Evolutionary conservation across 257 asterid species (phyloP).

Genomic region (Rhazya stricta): DNA sequence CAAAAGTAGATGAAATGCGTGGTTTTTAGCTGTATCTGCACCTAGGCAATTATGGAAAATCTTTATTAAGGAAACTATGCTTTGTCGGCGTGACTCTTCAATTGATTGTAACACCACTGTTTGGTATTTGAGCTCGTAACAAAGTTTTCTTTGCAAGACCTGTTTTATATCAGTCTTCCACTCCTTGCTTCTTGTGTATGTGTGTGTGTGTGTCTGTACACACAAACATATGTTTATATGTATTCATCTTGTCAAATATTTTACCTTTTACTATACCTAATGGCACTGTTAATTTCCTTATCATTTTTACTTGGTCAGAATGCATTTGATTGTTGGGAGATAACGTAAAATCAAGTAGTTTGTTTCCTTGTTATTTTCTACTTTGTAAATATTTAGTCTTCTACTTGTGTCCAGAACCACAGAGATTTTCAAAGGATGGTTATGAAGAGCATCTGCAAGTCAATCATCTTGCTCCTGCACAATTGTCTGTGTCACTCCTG

Average conservation of each 20-base stretch:
- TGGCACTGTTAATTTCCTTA: neutral
- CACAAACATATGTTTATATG: neutral
- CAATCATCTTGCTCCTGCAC: constrained; percentile 97
- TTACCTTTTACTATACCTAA: neutral
- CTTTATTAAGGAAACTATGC: neutral
- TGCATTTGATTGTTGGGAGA: neutral
- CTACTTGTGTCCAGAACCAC: constrained; percentile 61
- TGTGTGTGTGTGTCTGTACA: neutral
- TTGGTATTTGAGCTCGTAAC: neutral
- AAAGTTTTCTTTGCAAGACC: neutral
- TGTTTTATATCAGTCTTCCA: neutral
- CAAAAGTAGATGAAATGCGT: neutral
- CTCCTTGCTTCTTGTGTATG: neutral
- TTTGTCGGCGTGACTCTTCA: neutral
- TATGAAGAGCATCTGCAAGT: constrained; percentile 95
- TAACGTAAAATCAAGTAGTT: neutral
- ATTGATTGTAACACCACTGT: too few species aligned
- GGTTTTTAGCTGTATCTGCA: neutral
- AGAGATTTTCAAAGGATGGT: constrained; percentile 75
- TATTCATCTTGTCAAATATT: neutral
- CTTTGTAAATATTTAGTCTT: constrained; percentile 3
- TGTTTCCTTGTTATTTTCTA: neutral
- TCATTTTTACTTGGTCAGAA: neutral
- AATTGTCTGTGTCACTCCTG: constrained; percentile 78
- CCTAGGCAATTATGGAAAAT: neutral